phyloP scores from a whole-genome alignment of 1,139 yeast species.

The Lodderomyces parapsilosis region DNA sequence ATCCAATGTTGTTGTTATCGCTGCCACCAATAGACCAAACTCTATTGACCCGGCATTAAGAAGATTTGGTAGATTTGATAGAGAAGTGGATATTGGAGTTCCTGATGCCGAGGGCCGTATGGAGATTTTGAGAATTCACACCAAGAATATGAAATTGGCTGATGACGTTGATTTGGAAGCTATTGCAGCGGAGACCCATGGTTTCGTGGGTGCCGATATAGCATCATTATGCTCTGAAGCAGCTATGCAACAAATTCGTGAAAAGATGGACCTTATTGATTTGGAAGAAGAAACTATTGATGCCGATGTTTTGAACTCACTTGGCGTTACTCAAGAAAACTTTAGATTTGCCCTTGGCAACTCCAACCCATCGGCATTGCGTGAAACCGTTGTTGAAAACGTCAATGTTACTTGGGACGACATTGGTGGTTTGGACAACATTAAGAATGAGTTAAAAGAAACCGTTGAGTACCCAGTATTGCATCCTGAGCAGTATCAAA shows the following conservation, averaged over 20 bases:
- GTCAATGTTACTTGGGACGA: slow-evolving; percentile 99
- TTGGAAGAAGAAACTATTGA: slow-evolving; percentile 97
- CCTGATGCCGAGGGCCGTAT: slow-evolving; percentile 99
- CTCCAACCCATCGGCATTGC: slow-evolving; percentile 97
- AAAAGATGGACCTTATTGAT: slow-evolving; percentile 97
- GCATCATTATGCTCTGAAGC: slow-evolving; percentile 96
- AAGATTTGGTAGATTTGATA: slow-evolving; percentile 98
- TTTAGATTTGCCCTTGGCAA: slow-evolving; percentile 96
- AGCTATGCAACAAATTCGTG: slow-evolving; percentile 92
- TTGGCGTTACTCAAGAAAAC: slow-evolving; percentile 99
- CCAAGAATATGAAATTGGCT: slow-evolving; percentile 95
- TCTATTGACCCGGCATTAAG: slow-evolving; percentile 98
- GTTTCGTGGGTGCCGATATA: slow-evolving; percentile 91
- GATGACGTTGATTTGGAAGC: slow-evolving; percentile 95
- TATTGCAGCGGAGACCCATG: slow-evolving; percentile 78
- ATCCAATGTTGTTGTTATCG: slow-evolving; percentile 91
- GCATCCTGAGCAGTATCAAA: slow-evolving; percentile 98
- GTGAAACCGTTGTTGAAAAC: slow-evolving; percentile 98
- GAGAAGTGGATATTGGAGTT: slow-evolving; percentile 98
- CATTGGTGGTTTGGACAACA: slow-evolving; percentile 91
- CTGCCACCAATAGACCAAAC: slow-evolving; percentile 91
- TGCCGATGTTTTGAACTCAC: slow-evolving; percentile 92
- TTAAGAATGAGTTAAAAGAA: slow-evolving; percentile 95
- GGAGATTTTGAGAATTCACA: slow-evolving; percentile 81
- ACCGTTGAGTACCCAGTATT: slow-evolving; percentile 98